These are phyloP conservation scores for Paramecium pentaurelia DNA, from an alignment of 73 alveolate genomes.

Conservation along the genomic window DNA sequence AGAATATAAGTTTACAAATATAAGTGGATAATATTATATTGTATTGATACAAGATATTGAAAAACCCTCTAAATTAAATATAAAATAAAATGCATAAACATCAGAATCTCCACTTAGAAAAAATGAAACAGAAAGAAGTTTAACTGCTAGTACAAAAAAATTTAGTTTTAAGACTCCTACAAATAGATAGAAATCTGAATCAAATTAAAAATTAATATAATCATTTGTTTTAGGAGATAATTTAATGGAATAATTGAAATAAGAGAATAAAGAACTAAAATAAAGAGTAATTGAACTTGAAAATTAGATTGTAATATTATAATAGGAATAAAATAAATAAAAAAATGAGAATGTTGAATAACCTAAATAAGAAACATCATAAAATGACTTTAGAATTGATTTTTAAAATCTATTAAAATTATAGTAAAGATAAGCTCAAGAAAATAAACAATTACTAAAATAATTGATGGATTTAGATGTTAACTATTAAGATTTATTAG, in stretches of 20 bases:
- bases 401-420: background rate
- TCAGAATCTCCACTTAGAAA: background rate
- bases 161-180: background rate
- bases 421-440: background rate
- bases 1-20: background rate
- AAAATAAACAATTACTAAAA: background rate
- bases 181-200: background rate
- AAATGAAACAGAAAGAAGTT: background rate
- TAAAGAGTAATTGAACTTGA: background rate
- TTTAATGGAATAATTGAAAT: background rate
- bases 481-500: background rate
- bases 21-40: slow-evolving; percentile 1
- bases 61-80: slow-evolving; percentile 22
- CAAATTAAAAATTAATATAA: background rate
- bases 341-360: background rate
- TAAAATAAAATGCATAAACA: background rate
- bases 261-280: background rate
- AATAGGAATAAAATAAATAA: background rate
- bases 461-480: background rate
- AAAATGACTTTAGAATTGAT: background rate
- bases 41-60: background rate
- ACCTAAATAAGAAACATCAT: background rate
- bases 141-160: background rate
- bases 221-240: slow-evolving; percentile 4
- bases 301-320: background rate